Base-by-base conservation (phyloP, 345 rosid genomes). In the Hibiscus trionum region DNA sequence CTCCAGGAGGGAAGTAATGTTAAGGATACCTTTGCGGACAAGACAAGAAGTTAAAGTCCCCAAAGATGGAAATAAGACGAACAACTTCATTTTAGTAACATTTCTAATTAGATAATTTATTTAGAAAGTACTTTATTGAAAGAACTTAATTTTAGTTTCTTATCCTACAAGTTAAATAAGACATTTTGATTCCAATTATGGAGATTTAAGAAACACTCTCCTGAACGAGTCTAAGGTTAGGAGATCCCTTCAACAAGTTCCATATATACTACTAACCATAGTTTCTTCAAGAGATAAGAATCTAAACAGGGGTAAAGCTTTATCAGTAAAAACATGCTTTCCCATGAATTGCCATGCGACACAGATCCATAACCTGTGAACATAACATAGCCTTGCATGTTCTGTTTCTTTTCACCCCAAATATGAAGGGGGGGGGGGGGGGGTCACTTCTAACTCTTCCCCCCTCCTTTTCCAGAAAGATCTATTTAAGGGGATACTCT, bases 401-500 rank as follows among this genome's bases (percentile, higher is more conserved):
- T 14, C 15, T 49, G 55, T 46, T 49, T 11, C 55, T 49, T 49
- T 49, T 49, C 4, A 12, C 55, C 55, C 16, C 17, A 12, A 49
- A 49, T 12, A 42, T 42, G 71, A 87, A 65, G 35, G 35, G 35
- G 35, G 9, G 35, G 35, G 35, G 35, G 35, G 35, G 9, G 35
- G 35, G 35, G 35, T 42, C 11, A 7, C 47, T 42, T 9, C 11
- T 42, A 9, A 7, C 35, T 31, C 35, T 31, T 42, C 2, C 47
- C 47, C 53, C 53, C 53, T 49, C 12, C 12, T 44, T 11, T 11
- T 7, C 49, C 49, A 10, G 12, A 14, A 49, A 14, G 15, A 12
- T 12, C n/a, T 46, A 37, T 37, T 37, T 37, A 37, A 37, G 42
- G 42, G 42, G 42, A 37, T 37, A 37, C 42, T 37, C 42, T 37